A percentile compares a stretch with the other conserved stretches of the same genome.
phyloP scores from a whole-genome alignment of 176 grass and related monocot genomes.

The Oryza meyeriana region DNA sequence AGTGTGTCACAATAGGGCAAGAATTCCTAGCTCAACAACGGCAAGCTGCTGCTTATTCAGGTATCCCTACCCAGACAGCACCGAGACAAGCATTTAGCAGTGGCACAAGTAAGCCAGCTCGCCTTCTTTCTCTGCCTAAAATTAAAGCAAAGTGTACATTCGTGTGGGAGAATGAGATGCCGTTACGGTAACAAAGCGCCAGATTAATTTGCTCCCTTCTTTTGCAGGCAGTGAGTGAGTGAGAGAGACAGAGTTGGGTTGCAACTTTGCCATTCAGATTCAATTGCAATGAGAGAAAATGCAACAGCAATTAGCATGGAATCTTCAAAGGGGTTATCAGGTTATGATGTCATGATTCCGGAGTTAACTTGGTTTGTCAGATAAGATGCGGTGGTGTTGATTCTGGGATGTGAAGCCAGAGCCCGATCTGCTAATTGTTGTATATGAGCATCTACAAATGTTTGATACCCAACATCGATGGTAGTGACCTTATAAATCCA shows the following conservation, averaged over 20 bases:
- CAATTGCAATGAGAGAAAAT: background rate
- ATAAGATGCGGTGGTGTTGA: background rate
- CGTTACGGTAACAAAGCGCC: slow-evolving; percentile 12
- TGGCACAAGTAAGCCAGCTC: background rate
- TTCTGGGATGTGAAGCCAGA: background rate
- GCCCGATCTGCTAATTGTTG: background rate
- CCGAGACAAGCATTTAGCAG: background rate
- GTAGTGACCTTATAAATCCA: too few species aligned
- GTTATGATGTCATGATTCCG: background rate
- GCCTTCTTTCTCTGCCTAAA: background rate
- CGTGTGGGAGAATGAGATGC: slow-evolving; percentile 27
- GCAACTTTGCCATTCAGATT: slow-evolving; percentile 4
- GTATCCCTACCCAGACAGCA: slow-evolving; percentile 45
- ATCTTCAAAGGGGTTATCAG: background rate
- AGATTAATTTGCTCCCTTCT: slow-evolving; percentile 2
- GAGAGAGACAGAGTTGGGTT: background rate
- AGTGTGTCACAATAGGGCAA: background rate
- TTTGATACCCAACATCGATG: too few species aligned
- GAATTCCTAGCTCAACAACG: background rate
- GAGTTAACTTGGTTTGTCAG: background rate
- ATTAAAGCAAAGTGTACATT: background rate
- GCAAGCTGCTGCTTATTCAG: slow-evolving; percentile 45
- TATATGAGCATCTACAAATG: too few species aligned
- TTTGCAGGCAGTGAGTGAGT: background rate
- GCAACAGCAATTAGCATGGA: background rate